Evolutionary conservation across 192 early-diverging fungal genomes (phyloP).

Genomic region (Coemansia biformis): DNA sequence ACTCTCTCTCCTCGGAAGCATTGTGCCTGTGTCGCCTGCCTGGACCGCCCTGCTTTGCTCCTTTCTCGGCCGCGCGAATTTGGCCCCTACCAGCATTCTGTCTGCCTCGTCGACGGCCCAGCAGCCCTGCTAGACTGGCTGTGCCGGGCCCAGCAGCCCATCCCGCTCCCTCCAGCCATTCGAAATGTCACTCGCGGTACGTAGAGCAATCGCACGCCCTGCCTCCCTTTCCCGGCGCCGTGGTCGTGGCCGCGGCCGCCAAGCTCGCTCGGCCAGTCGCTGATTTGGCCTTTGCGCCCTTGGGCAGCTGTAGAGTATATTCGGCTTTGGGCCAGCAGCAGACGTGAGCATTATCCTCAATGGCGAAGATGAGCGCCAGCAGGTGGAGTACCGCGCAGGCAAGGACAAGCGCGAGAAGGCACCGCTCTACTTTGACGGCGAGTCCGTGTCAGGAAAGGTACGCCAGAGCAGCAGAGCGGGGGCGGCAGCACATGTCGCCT

Average conservation of each 20-base stretch:
- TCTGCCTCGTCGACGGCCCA: too few relatives aligned
- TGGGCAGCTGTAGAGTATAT: constrained; percentile 49
- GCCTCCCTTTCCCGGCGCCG: too few relatives aligned
- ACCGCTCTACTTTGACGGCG: constrained; percentile 96
- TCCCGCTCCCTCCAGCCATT: neutral
- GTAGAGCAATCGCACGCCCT: too few relatives aligned
- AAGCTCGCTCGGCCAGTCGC: too few relatives aligned
- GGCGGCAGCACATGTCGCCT: too few relatives aligned
- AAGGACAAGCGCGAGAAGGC: constrained; percentile 89
- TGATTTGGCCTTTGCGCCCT: neutral
- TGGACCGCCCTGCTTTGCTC: neutral
- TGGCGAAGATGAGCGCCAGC: constrained; percentile 84
- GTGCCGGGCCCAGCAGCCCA: too few relatives aligned
- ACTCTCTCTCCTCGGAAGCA: too few relatives aligned
- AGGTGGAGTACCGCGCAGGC: constrained; percentile 88
- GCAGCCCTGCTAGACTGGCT: too few relatives aligned
- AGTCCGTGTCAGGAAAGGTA: constrained; percentile 91
- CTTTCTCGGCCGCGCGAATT: too few relatives aligned
- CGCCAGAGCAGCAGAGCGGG: neutral
- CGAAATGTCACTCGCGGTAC: constrained; percentile 44
- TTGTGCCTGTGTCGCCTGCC: too few relatives aligned
- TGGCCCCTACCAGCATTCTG: too few relatives aligned
- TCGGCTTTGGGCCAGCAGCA: constrained; percentile 76
- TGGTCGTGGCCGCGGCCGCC: too few relatives aligned
- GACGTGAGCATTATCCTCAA: constrained; percentile 83